A percentile compares a stretch with the other conserved stretches of the same genome.
Evolutionary conservation across 2,329 filamentous ascomycete genomes (phyloP).

Genomic region (Trichoderma citrinoviride): DNA sequence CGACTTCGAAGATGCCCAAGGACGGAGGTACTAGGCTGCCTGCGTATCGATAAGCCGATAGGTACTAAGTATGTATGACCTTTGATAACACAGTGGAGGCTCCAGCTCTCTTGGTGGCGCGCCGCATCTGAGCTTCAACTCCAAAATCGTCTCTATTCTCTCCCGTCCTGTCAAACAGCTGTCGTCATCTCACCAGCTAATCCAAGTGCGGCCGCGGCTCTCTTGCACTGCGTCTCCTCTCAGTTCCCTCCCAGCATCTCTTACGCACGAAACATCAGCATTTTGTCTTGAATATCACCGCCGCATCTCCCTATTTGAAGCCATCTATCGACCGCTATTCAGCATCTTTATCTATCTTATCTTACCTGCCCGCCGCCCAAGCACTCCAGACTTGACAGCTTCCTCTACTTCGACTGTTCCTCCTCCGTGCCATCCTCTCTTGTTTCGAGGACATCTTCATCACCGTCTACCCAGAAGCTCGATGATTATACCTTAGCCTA

Average conservation of each 20-base stretch:
- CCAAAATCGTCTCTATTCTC: not conserved
- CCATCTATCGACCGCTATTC: not conserved
- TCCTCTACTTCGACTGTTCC: not conserved
- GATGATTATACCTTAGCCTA: not conserved
- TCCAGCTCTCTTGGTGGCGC: slow-evolving; percentile 8
- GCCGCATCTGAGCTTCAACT: slow-evolving; percentile 15
- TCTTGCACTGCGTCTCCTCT: slow-evolving; percentile 3
- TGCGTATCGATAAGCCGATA: slow-evolving; percentile 6
- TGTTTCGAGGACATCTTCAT: not conserved
- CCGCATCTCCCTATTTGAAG: not conserved
- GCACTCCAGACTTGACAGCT: not conserved
- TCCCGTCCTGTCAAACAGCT: not conserved
- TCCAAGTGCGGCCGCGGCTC: not conserved
- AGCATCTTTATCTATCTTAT: not conserved
- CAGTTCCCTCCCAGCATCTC: not conserved
- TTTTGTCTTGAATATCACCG: not conserved
- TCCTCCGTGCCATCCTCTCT: not conserved
- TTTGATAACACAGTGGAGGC: not conserved
- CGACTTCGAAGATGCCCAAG: too few species aligned
- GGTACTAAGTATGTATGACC: too few species aligned
- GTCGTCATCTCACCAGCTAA: slow-evolving; percentile 1
- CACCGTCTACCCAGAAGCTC: not conserved
- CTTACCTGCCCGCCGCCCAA: not conserved
- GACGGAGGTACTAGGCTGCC: not conserved
- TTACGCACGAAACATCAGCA: not conserved